Evolutionary conservation across 2,329 filamentous ascomycete genomes (phyloP).

Genomic region (Xylaria sp.): DNA sequence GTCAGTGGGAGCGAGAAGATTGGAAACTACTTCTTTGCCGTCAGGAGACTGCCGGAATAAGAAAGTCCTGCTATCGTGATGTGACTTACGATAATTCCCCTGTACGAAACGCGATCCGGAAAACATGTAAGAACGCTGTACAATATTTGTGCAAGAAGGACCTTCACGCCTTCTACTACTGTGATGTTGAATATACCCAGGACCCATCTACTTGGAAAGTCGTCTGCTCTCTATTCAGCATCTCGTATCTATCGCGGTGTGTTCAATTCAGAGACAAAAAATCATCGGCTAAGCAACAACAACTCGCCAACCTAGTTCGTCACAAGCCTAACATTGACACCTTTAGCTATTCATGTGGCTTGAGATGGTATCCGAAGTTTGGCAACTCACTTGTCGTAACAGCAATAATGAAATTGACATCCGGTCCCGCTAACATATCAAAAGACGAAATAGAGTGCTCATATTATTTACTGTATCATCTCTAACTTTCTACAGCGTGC

Average conservation of each 20-base stretch:
- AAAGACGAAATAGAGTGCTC: background rate
- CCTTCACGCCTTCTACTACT: background rate
- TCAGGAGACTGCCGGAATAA: constrained; percentile 53
- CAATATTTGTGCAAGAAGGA: background rate
- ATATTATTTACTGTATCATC: background rate
- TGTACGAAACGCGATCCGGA: background rate
- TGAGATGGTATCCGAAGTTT: background rate
- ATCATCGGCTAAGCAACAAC: background rate
- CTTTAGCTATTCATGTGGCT: background rate
- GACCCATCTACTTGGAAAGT: background rate
- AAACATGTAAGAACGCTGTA: constrained; percentile 22
- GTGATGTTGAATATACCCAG: constrained; percentile 27
- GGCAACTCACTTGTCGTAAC: background rate
- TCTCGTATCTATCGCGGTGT: background rate
- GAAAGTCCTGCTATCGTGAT: background rate
- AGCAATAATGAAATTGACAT: background rate
- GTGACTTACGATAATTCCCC: background rate
- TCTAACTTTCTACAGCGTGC: background rate
- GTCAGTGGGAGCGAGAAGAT: constrained; percentile 82
- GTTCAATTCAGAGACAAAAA: background rate
- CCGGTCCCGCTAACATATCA: background rate
- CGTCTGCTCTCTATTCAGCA: background rate
- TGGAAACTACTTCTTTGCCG: constrained; percentile 96
- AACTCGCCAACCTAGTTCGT: background rate
- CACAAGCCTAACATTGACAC: background rate